Evolutionary conservation across 352 stramenopile genomes (phyloP).

Genomic region (Stramenopiles sp.): DNA sequence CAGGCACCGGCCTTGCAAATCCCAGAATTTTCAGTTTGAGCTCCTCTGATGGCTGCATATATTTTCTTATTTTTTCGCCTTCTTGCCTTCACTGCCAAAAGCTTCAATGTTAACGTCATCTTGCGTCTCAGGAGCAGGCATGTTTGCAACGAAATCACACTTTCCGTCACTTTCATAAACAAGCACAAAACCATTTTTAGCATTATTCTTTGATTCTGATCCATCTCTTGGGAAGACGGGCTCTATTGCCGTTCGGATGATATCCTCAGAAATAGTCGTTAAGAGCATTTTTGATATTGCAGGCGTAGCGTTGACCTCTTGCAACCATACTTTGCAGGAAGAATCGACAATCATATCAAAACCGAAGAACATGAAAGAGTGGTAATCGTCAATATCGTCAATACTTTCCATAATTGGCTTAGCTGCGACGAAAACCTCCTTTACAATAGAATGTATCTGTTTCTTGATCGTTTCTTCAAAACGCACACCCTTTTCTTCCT

Average conservation of each 20-base stretch:
- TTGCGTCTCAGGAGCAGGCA: too few species aligned
- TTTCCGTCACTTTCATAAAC: too few species aligned
- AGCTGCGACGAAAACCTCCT: neutral
- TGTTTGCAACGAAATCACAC: too few species aligned
- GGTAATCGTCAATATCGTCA: neutral
- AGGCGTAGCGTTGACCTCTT: neutral
- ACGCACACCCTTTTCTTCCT: neutral
- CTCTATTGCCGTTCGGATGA: neutral
- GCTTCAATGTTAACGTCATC: too few species aligned
- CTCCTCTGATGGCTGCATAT: too few species aligned
- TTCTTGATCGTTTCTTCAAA: neutral
- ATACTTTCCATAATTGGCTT: neutral
- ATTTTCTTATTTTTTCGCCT: too few species aligned
- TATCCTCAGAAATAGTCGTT: neutral
- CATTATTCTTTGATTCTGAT: too few species aligned
- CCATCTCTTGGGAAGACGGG: constrained; percentile 6
- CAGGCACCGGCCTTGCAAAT: too few species aligned
- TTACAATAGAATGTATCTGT: neutral
- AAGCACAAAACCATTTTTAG: too few species aligned
- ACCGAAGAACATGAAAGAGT: constrained; percentile 4
- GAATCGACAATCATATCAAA: constrained; percentile 5
- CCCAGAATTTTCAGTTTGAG: too few species aligned
- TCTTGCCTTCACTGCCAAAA: too few species aligned
- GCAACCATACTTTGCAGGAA: neutral
- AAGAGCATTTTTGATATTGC: neutral